Evolutionary conservation across 441 rosid species (phyloP).

Genomic region (Arabidopsis hybrid): DNA sequence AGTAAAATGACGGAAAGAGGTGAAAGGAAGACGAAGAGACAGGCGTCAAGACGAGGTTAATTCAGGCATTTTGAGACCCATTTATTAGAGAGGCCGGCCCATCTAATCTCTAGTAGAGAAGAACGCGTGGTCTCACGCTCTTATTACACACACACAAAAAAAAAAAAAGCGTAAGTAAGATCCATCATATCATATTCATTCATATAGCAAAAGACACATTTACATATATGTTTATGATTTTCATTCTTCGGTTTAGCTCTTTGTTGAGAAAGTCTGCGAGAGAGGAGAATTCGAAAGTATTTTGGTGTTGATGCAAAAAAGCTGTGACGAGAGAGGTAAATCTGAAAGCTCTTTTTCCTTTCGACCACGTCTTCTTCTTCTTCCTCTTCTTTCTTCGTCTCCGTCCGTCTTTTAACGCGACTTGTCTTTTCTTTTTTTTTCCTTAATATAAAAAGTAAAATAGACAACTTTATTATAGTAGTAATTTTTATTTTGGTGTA

Average conservation of each 20-base stretch:
- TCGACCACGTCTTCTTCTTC: conserved; percentile 27
- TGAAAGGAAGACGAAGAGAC: conserved; percentile 1
- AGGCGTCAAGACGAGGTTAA: conserved; percentile 5
- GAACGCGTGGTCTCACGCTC: conserved; percentile 45
- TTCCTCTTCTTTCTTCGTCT: conserved; percentile 20
- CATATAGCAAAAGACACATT: background rate
- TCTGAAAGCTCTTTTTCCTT: conserved; percentile 26
- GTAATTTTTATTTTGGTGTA: background rate
- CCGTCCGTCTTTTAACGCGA: conserved; percentile 24
- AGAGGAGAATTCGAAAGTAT: conserved; percentile 28
- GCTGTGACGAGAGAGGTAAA: conserved; percentile 31
- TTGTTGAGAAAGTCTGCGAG: background rate
- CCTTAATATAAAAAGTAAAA: background rate
- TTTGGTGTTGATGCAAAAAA: conserved; percentile 34
- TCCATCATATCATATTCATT: conserved; percentile 5
- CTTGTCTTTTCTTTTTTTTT: conserved; percentile 16
- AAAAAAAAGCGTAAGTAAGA: conserved; percentile 30
- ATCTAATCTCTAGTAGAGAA: background rate
- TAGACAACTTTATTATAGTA: background rate
- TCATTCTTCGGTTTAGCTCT: conserved; percentile 2
- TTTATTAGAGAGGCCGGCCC: conserved; percentile 15
- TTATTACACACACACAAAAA: no score
- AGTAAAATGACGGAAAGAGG: conserved; percentile 15
- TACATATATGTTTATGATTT: background rate
- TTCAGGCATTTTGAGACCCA: background rate